These are phyloP conservation scores for Cyclaneusma minus DNA, from an alignment of 2,329 filamentous ascomycete species.

Conservation along the genomic window DNA sequence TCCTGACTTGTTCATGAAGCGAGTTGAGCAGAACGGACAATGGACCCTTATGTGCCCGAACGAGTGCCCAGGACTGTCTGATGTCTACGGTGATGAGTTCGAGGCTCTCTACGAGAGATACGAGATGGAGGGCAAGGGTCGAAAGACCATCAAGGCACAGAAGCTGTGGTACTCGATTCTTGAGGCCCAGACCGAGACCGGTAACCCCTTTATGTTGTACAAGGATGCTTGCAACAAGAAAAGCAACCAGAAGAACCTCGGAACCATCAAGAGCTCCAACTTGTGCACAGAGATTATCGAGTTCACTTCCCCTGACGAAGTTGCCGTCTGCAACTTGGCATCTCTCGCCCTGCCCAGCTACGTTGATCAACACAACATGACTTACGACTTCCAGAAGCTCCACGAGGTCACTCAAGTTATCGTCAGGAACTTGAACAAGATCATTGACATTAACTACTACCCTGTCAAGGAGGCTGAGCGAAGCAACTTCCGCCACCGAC, in stretches of 20 bases:
- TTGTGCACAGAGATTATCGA: conserved; percentile 98
- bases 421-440: conserved; percentile 91
- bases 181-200: conserved; percentile 96
- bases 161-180: conserved; percentile 99
- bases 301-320: conserved; percentile 93
- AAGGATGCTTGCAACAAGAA: conserved; percentile 97
- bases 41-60: conserved; percentile 99
- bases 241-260: conserved; percentile 99
- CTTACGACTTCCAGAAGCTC: conserved; percentile 91
- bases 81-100: conserved; percentile 96
- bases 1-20: conserved; percentile 98
- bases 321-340: conserved; percentile 95
- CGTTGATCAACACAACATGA: conserved; percentile 70
- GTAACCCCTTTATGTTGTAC: conserved; percentile 99
- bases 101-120: conserved; percentile 90
- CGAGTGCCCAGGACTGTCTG: conserved; percentile 85
- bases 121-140: conserved; percentile 73
- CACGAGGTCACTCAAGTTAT: conserved; percentile 90
- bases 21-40: conserved; percentile 87
- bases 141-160: conserved; percentile 87
- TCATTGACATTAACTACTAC: conserved; percentile 97
- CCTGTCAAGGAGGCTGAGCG: conserved; percentile 86
- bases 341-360: conserved; percentile 85
- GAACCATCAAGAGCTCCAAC: conserved; percentile 96
- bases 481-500: conserved; percentile 94